phyloP scores from a whole-genome alignment of 257 asterid species.

The Linderniella brevidens region DNA sequence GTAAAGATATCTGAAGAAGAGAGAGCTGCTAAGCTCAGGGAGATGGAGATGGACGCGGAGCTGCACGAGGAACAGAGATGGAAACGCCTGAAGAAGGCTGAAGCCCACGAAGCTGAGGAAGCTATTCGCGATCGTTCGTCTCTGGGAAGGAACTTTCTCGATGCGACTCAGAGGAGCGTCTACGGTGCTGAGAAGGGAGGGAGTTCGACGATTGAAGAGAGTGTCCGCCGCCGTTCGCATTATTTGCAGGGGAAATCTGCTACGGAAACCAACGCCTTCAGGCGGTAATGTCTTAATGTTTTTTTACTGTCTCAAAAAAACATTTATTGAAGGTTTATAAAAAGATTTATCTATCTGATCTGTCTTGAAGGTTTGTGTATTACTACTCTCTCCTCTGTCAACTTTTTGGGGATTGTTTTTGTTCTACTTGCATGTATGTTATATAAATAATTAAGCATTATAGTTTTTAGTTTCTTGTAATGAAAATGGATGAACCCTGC shows the following conservation, averaged over 20 bases:
- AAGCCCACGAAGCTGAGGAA: constrained; percentile 56
- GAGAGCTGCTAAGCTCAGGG: constrained; percentile 70
- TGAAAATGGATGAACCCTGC: too few species aligned
- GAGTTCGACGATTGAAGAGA: constrained; percentile 85
- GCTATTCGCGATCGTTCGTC: constrained; percentile 27
- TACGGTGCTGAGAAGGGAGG: constrained; percentile 94
- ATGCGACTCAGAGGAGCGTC: constrained; percentile 57
- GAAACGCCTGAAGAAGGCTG: constrained; percentile 80
- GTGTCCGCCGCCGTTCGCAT: constrained; percentile 77
- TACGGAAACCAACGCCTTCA: constrained; percentile 64
- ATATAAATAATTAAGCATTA: too few species aligned
- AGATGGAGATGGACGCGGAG: constrained; percentile 92
- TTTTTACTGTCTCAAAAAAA: too few species aligned
- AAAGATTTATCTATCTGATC: too few species aligned
- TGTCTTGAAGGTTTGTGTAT: too few species aligned
- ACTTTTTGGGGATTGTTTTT: too few species aligned
- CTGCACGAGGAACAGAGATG: constrained; percentile 83
- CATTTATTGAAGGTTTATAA: too few species aligned
- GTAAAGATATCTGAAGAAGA: constrained; percentile 76
- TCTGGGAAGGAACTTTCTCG: constrained; percentile 64
- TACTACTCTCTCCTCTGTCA: too few species aligned
- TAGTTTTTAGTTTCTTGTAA: too few species aligned
- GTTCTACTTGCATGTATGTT: too few species aligned
- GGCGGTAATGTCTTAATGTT: too few species aligned
- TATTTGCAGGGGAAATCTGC: constrained; percentile 59